A percentile compares a stretch with the other conserved stretches of the same genome.
Conservation (phyloP, 2,329 filamentous ascomycete species). For the Cladosporium oxysporum region DNA sequence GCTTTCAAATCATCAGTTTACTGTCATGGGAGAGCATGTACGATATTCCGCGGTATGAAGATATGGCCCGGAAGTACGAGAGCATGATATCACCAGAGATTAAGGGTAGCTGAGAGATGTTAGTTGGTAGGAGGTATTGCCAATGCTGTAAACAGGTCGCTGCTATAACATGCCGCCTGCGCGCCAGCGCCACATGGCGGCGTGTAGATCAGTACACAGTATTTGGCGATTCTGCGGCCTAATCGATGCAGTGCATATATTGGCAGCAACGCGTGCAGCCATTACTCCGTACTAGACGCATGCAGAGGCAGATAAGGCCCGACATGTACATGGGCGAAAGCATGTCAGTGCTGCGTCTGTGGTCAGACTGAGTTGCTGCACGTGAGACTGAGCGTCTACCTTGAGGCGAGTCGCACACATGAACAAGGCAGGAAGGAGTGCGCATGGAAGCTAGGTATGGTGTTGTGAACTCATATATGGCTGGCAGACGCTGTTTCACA, state of each 20-base stretch:
- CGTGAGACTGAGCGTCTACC: neutral
- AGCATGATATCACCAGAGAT: neutral
- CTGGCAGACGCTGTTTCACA: constrained; percentile 1
- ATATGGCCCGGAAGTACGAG: neutral
- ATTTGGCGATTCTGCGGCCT: neutral
- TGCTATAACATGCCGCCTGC: neutral
- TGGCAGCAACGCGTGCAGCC: neutral
- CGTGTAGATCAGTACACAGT: neutral
- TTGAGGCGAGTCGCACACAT: neutral
- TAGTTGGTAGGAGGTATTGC: neutral
- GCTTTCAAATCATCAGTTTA: neutral
- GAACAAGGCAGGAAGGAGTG: neutral
- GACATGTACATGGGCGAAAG: neutral
- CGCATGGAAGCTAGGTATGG: neutral
- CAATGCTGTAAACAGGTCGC: neutral
- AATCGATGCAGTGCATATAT: neutral
- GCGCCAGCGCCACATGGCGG: neutral
- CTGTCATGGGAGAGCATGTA: neutral
- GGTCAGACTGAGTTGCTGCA: neutral
- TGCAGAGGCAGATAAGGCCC: neutral
- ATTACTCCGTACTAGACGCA: neutral
- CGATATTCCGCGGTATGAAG: neutral
- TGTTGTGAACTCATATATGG: neutral
- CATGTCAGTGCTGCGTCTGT: neutral
- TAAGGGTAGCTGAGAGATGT: neutral